These are phyloP conservation scores for Aspergillus sp. DNA, from an alignment of 2,329 filamentous ascomycete genomes.

Conservation along the genomic window DNA sequence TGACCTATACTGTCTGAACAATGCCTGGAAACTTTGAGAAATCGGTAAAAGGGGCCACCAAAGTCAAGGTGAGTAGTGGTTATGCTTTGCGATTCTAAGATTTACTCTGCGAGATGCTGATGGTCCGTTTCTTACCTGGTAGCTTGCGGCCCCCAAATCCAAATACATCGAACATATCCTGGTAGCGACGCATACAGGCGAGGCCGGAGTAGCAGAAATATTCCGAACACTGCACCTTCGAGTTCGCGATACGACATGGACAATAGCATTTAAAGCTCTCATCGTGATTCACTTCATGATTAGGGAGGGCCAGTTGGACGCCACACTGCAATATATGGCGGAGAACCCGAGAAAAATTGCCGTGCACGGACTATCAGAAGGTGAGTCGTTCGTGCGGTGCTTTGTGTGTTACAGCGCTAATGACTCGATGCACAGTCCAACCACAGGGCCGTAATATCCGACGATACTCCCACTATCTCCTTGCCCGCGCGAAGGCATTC, in stretches of 20 bases:
- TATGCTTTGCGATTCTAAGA: background rate
- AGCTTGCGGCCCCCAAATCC: slow-evolving; percentile 95
- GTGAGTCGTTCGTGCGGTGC: slow-evolving; percentile 52
- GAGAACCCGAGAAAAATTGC: slow-evolving; percentile 80
- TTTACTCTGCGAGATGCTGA: slow-evolving; percentile 13
- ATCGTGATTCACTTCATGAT: slow-evolving; percentile 98
- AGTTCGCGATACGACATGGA: slow-evolving; percentile 95
- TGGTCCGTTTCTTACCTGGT: slow-evolving; percentile 21
- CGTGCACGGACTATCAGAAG: slow-evolving; percentile 88
- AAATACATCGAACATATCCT: slow-evolving; percentile 99
- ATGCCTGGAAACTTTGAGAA: slow-evolving; percentile 79
- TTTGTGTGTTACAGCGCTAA: slow-evolving; percentile 35
- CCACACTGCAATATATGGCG: slow-evolving; percentile 80
- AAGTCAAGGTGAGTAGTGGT: slow-evolving; percentile 73
- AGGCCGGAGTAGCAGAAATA: slow-evolving; percentile 92
- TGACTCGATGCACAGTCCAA: slow-evolving; percentile 63
- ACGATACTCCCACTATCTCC: slow-evolving; percentile 84
- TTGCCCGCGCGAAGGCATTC: slow-evolving; percentile 77
- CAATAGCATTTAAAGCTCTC: slow-evolving; percentile 96
- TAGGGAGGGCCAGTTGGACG: slow-evolving; percentile 85
- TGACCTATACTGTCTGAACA: slow-evolving; percentile 14
- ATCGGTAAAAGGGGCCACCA: slow-evolving; percentile 97
- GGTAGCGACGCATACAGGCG: slow-evolving; percentile 88
- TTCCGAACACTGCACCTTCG: slow-evolving; percentile 88
- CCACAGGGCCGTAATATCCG: slow-evolving; percentile 93